A percentile compares a stretch with the other conserved stretches of the same genome.
These are phyloP conservation scores for Cicer bijugum DNA, from an alignment of 306 rosid genomes.

Conservation along the genomic window DNA sequence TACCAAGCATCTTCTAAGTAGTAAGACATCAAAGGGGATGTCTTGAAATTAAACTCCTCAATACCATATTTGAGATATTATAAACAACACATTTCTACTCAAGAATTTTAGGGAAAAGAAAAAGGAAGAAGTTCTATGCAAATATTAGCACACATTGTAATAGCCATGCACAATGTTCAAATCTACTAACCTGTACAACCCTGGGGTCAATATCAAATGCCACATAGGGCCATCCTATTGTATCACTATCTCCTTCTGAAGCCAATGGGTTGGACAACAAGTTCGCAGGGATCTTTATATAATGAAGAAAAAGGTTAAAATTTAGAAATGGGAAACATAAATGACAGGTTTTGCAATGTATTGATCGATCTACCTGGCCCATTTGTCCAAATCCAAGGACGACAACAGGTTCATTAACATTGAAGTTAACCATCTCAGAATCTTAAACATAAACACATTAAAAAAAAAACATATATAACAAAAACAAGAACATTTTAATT, in stretches of 20 bases:
- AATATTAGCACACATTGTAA: conserved; percentile 10
- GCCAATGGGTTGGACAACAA: conserved; percentile 82
- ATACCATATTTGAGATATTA: conserved; percentile 11
- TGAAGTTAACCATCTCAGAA: conserved; percentile 61
- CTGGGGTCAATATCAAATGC: conserved; percentile 90
- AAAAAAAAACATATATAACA: no score
- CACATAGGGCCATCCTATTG: conserved; percentile 71
- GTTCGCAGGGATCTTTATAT: conserved; percentile 86
- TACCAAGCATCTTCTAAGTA: conserved; percentile 11
- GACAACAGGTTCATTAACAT: conserved; percentile 82
- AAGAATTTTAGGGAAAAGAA: conserved; percentile 8
- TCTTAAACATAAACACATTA: no score
- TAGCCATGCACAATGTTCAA: conserved; percentile 24
- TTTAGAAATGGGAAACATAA: conserved; percentile 39
- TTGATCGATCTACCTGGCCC: conserved; percentile 77
- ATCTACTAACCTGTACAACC: conserved; percentile 77
- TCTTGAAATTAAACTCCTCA: conserved; percentile 17
- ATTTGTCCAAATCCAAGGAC: conserved; percentile 98
- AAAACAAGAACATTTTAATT: no score
- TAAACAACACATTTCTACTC: conserved; percentile 21
- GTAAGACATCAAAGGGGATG: not conserved
- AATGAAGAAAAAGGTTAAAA: conserved; percentile 38
- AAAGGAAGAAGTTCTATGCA: conserved; percentile 2
- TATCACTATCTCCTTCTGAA: conserved; percentile 66
- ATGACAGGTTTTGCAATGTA: conserved; percentile 42